A percentile compares a stretch with the other conserved stretches of the same genome.
Evolutionary conservation across 2,329 filamentous ascomycete genomes (phyloP).

Genomic region (Massarina eburnea): DNA sequence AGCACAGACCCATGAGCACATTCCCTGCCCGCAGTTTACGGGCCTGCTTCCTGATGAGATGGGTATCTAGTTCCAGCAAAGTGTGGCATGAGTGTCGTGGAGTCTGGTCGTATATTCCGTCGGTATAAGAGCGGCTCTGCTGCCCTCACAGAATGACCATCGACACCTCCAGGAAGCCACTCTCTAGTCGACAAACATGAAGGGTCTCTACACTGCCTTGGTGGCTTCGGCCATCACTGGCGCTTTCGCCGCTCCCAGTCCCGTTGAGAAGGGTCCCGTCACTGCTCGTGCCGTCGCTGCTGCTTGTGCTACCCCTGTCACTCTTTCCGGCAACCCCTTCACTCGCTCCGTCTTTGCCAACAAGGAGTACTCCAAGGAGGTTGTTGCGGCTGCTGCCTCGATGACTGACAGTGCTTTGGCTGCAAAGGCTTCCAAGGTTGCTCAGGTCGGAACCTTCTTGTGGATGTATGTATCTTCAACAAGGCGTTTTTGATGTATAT

Average conservation of each 20-base stretch:
- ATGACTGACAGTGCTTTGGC: slow-evolving; percentile 54
- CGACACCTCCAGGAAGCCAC: slow-evolving; percentile 21
- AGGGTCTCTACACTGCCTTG: slow-evolving; percentile 36
- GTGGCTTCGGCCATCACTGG: slow-evolving; percentile 39
- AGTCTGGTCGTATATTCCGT: slow-evolving; percentile 4
- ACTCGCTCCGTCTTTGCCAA: slow-evolving; percentile 55
- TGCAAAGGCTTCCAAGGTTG: slow-evolving; percentile 52
- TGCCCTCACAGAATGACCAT: slow-evolving; percentile 13
- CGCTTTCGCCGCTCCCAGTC: slow-evolving; percentile 37
- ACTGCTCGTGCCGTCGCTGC: slow-evolving; percentile 33
- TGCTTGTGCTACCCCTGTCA: slow-evolving; percentile 39
- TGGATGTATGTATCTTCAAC: slow-evolving; percentile 52
- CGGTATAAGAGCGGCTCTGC: slow-evolving; percentile 34
- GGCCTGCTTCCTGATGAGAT: slow-evolving; percentile 41
- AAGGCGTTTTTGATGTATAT: neutral
- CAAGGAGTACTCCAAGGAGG: slow-evolving; percentile 57
- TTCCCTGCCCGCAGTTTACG: slow-evolving; percentile 32
- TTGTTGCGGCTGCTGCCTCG: slow-evolving; percentile 61
- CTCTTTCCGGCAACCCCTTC: slow-evolving; percentile 56
- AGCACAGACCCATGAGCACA: slow-evolving; percentile 31
- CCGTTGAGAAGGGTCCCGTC: slow-evolving; percentile 35
- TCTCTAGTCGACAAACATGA: slow-evolving; percentile 33
- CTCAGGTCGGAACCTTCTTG: slow-evolving; percentile 55
- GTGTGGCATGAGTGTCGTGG: slow-evolving; percentile 6
- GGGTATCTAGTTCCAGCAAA: slow-evolving; percentile 10